phyloP scores from a whole-genome alignment of 176 grass and related monocot species.

The Microstegium vimineum region DNA sequence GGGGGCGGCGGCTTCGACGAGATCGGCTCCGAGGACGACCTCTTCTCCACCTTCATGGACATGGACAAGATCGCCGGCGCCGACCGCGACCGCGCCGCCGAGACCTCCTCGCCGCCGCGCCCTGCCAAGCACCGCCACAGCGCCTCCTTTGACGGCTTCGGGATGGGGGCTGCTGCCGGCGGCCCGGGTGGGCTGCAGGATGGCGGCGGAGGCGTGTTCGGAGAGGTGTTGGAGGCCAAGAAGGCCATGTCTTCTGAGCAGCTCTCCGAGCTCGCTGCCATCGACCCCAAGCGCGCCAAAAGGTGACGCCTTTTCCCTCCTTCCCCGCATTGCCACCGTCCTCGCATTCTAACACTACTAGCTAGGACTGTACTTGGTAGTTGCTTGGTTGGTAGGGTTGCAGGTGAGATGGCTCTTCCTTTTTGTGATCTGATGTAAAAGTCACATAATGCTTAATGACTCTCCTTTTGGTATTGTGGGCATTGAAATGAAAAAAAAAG shows the following conservation, averaged over 20 bases:
- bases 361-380: conserved; percentile 2
- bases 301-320: conserved; percentile 37
- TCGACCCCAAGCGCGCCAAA: conserved; percentile 85
- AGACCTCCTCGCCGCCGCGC: conserved; percentile 55
- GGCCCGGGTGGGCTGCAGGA: conserved; percentile 14
- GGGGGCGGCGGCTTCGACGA: conserved; percentile 54
- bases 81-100: conserved; percentile 63
- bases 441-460: neutral
- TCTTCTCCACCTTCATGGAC: conserved; percentile 99
- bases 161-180: conserved; percentile 23
- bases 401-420: neutral
- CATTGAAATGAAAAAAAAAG: neutral
- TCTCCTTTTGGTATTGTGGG: neutral
- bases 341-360: neutral
- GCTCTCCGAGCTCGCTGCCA: conserved; percentile 67
- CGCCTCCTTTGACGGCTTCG: conserved; percentile 80
- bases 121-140: conserved; percentile 85
- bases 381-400: conserved; percentile 32
- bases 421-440: conserved; percentile 7
- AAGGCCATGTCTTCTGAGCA: conserved; percentile 83
- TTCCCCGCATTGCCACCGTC: neutral
- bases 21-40: conserved; percentile 90
- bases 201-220: conserved; percentile 39
- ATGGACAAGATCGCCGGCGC: conserved; percentile 78
- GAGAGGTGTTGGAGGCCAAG: conserved; percentile 74